Evolutionary conservation across 139 green algal species (phyloP).

Genomic region (Yamagishiella unicocca): DNA sequence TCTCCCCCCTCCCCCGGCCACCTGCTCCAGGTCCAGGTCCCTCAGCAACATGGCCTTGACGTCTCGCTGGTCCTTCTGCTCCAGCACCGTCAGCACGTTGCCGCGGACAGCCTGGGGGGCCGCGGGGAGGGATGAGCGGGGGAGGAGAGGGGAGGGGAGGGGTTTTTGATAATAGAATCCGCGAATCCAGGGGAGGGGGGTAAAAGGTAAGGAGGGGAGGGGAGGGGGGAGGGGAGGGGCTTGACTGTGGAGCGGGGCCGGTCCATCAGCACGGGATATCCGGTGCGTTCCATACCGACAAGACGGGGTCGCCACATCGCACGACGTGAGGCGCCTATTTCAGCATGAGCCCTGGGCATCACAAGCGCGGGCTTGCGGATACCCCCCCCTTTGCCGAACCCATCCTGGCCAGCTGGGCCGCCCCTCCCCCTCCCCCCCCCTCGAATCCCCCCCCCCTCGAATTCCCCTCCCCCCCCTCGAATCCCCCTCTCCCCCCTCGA

Average conservation of each 20-base stretch:
- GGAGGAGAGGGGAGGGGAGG: not conserved
- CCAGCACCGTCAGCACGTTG: constrained; percentile 70
- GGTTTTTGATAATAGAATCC: too few species aligned
- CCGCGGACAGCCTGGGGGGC: constrained; percentile 40
- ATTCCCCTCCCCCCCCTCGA: not conserved
- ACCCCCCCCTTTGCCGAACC: too few species aligned
- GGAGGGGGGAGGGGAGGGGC: not conserved
- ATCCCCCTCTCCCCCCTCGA: not conserved
- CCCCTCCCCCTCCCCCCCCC: not conserved
- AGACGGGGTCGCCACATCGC: too few species aligned
- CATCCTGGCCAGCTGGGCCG: too few species aligned
- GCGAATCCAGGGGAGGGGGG: not conserved
- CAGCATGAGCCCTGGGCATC: too few species aligned
- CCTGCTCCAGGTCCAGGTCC: constrained; percentile 89
- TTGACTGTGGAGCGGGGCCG: too few species aligned
- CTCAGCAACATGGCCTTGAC: constrained; percentile 74
- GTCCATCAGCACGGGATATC: too few species aligned
- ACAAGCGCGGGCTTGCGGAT: too few species aligned
- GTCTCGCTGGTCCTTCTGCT: constrained; percentile 88
- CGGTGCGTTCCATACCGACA: too few species aligned
- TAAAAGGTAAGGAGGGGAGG: not conserved
- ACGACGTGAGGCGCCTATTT: too few species aligned
- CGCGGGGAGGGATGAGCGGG: too few species aligned
- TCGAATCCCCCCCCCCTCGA: too few species aligned
- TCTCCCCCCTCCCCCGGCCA: constrained; percentile 54